phyloP scores from a whole-genome alignment of 2,329 filamentous ascomycete genomes.

The Stagonosporopsis cucurbitacearum region DNA sequence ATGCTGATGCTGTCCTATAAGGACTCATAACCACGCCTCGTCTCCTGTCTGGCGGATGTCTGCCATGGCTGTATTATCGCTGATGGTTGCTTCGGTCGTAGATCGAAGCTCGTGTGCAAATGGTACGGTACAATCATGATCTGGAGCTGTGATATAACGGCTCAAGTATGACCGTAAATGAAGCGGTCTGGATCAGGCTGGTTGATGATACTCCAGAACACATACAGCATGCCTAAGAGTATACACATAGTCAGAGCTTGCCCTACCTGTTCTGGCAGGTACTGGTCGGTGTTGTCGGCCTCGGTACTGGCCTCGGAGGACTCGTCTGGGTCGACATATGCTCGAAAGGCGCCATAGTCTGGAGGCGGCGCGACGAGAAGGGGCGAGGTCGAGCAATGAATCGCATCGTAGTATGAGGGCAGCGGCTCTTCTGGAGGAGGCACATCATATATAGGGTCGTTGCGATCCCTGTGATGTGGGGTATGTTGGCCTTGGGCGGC shows the following conservation, averaged over 20 bases:
- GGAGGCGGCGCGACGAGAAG: conserved; percentile 40
- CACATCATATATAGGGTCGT: conserved; percentile 12
- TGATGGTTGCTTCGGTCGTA: not conserved
- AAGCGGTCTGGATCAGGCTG: conserved; percentile 21
- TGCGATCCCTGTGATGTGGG: conserved; percentile 18
- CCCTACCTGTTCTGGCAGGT: conserved; percentile 39
- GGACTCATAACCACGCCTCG: not conserved
- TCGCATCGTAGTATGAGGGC: conserved; percentile 45
- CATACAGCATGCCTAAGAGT: conserved; percentile 40
- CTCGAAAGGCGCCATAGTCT: conserved; percentile 40
- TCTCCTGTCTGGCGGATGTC: not conserved
- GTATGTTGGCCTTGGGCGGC: conserved; percentile 18
- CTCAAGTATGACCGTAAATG: not conserved
- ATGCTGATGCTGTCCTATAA: not conserved
- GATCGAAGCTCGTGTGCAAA: not conserved
- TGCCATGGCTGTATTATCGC: not conserved
- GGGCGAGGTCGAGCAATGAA: conserved; percentile 29
- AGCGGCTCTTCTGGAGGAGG: conserved; percentile 36
- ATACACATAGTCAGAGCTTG: conserved; percentile 35
- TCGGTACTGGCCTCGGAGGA: conserved; percentile 42
- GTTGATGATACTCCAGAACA: conserved; percentile 40
- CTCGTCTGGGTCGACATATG: conserved; percentile 36
- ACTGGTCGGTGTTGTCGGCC: conserved; percentile 29
- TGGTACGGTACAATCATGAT: not conserved
- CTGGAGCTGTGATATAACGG: not conserved